Evolutionary conservation across 2,329 filamentous ascomycete species (phyloP), one percentile per base, ranked within the genome.

Genomic region (Passalora sequoiae): DNA sequence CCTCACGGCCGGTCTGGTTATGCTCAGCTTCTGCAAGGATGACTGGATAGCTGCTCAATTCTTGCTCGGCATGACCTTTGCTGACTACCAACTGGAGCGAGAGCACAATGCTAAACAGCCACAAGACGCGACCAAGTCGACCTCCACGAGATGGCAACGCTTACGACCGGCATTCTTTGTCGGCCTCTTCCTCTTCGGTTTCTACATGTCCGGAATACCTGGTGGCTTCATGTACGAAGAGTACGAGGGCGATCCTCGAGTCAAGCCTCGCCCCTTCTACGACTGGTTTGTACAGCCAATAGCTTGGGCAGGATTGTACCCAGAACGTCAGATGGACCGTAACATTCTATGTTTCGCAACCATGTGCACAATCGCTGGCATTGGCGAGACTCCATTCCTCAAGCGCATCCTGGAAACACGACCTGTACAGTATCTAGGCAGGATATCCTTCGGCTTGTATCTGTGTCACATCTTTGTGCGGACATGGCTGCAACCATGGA

Each of bases 381-480:
- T 43, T 24, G 46, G 46, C 22, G 43, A 44, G 22, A 42, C 38
- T 6, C 25, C 31, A n/a, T 12, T 32, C 17, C 42, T 74, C 67
- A 71, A 73, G 52, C 61, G 64, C 13, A 60, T 77, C 39, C 77
- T 79, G 60, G 73, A 73, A 56, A 63, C 65, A 2, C 55, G 62
- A 1, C 50, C 67, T 19, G 67, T 77, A 3, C 76, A 80, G 57
- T 81, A 81, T 60, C 64, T 81, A 7, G 77, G 78, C 45, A 73
- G 72, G 55, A 74, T 81, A 50, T 78, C 75, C 35, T 81, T 77
- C 55, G 46, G 46, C 20, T 31, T 48, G 9, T 48, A 48, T 10
- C 37, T 48, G 7, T 44, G 80, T 68, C 78, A 81, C 57, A 49
- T 49, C 21, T 49, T 42, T 28, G 10, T 46, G 12, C 46, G 41